Conservation (phyloP, 805 yeast species). For the Lipomyces anomalus region DNA sequence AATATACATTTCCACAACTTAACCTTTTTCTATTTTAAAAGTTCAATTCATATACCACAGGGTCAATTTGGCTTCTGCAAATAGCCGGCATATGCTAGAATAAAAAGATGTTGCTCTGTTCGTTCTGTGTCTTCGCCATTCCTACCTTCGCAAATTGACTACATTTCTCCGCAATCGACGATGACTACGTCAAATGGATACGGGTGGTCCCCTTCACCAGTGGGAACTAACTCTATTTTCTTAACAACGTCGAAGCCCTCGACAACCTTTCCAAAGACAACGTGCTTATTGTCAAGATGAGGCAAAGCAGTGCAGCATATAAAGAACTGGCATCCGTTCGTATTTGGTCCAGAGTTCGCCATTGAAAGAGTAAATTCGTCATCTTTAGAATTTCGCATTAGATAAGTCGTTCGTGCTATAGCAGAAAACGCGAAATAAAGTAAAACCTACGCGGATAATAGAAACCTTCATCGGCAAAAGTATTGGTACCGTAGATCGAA, state of each 20-base stretch:
- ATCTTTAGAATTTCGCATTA: conserved; percentile 24
- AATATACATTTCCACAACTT: no score
- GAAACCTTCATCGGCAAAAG: conserved; percentile 44
- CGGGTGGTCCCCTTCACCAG: conserved; percentile 33
- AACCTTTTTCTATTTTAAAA: no score
- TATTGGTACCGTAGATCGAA: conserved; percentile 38
- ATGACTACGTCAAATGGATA: conserved; percentile 30
- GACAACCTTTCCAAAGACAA: conserved; percentile 45
- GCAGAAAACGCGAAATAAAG: neutral
- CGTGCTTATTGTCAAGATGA: conserved; percentile 44
- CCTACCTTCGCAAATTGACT: no score
- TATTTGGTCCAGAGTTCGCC: conserved; percentile 59
- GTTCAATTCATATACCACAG: no score
- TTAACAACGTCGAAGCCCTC: conserved; percentile 39
- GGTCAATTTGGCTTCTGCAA: no score
- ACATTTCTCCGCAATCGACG: conserved; percentile 38
- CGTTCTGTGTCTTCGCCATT: no score
- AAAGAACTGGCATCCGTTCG: conserved; percentile 58
- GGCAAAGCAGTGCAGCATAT: conserved; percentile 36
- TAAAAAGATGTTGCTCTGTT: no score
- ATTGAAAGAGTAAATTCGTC: conserved; percentile 46
- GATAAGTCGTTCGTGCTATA: neutral
- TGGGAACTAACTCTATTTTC: conserved; percentile 33
- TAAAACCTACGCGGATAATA: conserved; percentile 29
- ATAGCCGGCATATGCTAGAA: no score